Conservation (phyloP, 2,329 filamentous ascomycete genomes). For the Colletotrichum karsti region DNA sequence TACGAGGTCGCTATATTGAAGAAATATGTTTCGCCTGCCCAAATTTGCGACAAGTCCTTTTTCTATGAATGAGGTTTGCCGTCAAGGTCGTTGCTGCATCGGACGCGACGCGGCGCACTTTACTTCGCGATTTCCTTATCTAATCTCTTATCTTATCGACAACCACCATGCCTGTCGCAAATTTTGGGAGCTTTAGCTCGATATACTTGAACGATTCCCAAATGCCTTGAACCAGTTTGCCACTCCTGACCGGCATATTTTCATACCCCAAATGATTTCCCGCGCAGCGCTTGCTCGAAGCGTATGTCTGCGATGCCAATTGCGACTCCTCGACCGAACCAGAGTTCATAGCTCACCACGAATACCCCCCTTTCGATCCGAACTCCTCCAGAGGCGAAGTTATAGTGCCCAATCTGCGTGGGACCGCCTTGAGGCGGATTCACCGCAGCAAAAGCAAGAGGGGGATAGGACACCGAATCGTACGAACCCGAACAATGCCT, state of each 20-base stretch:
- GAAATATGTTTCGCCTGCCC: no score
- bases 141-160: constrained; percentile 33
- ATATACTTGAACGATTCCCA: neutral
- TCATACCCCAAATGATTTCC: constrained; percentile 43
- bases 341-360: constrained; percentile 7
- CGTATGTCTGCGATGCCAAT: constrained; percentile 44
- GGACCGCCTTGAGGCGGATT: constrained; percentile 6
- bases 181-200: constrained; percentile 18
- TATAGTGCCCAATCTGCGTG: constrained; percentile 22
- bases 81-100: no score
- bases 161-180: constrained; percentile 9
- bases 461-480: no score
- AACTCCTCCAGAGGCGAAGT: neutral
- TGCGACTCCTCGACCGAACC: constrained; percentile 33
- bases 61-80: neutral
- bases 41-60: no score
- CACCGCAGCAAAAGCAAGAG: neutral
- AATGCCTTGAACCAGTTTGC: neutral
- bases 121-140: constrained; percentile 5
- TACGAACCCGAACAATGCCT: no score
- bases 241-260: constrained; percentile 1
- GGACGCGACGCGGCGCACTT: constrained; percentile 21
- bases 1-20: no score
- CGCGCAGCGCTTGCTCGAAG: constrained; percentile 41
- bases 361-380: neutral